phyloP scores from a whole-genome alignment of 768 basidiomycete genomes.

The Trichaptum fuscoviolaceum region DNA sequence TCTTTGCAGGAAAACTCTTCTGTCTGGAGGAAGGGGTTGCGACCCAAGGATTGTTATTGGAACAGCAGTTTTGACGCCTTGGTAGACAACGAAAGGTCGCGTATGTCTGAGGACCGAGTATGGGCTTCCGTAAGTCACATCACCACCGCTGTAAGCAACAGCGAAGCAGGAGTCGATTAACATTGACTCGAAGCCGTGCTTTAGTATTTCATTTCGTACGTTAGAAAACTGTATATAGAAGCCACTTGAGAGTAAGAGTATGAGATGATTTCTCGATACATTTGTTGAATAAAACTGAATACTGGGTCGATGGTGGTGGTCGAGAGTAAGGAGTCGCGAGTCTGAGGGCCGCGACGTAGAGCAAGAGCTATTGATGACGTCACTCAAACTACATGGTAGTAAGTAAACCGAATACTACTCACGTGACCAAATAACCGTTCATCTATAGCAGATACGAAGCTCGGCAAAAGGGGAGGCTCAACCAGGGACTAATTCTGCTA shows the following conservation, averaged over 20 bases:
- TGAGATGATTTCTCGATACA: background rate
- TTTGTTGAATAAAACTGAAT: background rate
- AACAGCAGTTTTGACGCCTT: slow-evolving; percentile 10
- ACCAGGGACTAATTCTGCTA: too few species aligned
- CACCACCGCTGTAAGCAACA: slow-evolving; percentile 9
- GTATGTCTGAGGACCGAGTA: slow-evolving; percentile 13
- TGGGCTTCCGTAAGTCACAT: slow-evolving; percentile 6
- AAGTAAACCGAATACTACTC: too few species aligned
- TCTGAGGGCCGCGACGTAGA: background rate
- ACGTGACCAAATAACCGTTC: too few species aligned
- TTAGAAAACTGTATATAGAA: background rate
- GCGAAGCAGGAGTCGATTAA: background rate
- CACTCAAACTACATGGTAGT: too few species aligned
- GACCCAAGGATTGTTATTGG: slow-evolving; percentile 12
- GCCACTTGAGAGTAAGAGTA: background rate
- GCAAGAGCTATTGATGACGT: too few species aligned
- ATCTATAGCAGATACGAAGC: too few species aligned
- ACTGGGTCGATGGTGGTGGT: background rate
- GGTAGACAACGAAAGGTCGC: slow-evolving; percentile 14
- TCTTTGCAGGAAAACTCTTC: slow-evolving; percentile 15
- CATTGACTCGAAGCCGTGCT: background rate
- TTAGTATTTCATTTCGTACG: background rate
- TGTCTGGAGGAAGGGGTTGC: slow-evolving; percentile 10
- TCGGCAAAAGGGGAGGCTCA: too few species aligned
- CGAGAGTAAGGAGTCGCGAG: background rate